Evolutionary conservation across 805 yeast species (phyloP), one percentile per base, ranked within the genome.

Genomic region (Jamesozyma spencerorum): DNA sequence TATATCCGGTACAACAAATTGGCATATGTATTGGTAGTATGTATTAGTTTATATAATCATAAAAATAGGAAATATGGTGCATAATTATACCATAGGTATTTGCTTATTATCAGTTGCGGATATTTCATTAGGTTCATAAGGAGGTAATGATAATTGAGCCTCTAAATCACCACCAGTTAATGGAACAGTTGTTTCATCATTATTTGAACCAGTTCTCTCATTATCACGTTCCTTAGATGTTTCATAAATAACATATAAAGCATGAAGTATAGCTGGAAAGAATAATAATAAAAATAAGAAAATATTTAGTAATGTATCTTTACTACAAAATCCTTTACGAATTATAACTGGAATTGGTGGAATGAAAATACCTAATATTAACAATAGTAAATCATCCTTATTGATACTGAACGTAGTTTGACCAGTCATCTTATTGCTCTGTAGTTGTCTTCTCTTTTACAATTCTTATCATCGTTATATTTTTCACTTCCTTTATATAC

Each of bases 221-320:
- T n/a, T n/a, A 10, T 22, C 26, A 18, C 55, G 47, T 36, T 53
- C 56, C 14, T 39, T 39, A 38, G 57, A 52, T 5, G 60, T 49
- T 42, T 46, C 53, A 30, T 53, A 46, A 24, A 55, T 40, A 18
- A 55, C 51, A 30, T 54, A 55, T 12, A 47, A 42, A 7, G 56
- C 52, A 36, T 55, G 60, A 20, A 54, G 43, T 10, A 45, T 45
- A 13, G 57, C 60, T 17, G 58, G 58, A 46, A 55, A 48, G 38
- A 47, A 52, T 18, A 54, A 41, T 10, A 53, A 26, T 1, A 49
- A 14, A 28, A 47, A 48, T 13, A 55, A 38, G 13, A 54, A 31
- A 15, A 53, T 1, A 36, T 48, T 54, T 18, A 55, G 36, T 32
- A 54, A 42, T 15, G 47, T 39, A 20, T 54, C 57, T 36, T 47